These are phyloP conservation scores for Yamadazyma oceani DNA, from an alignment of 1,139 yeast species.

Conservation along the genomic window DNA sequence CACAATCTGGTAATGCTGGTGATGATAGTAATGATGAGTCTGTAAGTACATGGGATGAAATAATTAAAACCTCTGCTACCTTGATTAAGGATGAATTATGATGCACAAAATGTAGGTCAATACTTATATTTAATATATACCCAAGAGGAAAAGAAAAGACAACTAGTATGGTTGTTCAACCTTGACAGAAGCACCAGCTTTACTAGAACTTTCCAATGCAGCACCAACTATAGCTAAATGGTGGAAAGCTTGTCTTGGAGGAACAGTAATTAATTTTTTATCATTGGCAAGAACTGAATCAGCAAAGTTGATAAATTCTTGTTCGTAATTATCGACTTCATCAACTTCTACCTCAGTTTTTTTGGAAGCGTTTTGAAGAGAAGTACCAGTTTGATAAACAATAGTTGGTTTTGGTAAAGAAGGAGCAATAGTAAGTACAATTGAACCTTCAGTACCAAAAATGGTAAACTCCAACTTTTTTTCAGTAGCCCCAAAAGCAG, in stretches of 20 bases:
- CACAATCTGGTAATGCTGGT: constrained; percentile 11
- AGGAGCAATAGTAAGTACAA: constrained; percentile 63
- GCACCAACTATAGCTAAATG: constrained; percentile 90
- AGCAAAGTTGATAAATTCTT: constrained; percentile 73
- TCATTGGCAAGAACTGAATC: constrained; percentile 67
- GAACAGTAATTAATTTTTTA: constrained; percentile 54
- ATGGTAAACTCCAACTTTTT: constrained; percentile 66
- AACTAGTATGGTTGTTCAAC: constrained; percentile 32
- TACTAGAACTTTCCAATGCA: constrained; percentile 66
- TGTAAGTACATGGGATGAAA: constrained; percentile 14
- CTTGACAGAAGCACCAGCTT: constrained; percentile 56
- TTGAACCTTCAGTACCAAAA: constrained; percentile 76
- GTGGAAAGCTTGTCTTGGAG: constrained; percentile 81
- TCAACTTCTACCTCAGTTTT: constrained; percentile 53
- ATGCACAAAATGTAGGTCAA: no score
- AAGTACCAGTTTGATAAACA: constrained; percentile 48
- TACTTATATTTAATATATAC: background rate
- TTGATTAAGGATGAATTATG: constrained; percentile 13
- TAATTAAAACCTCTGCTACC: constrained; percentile 2
- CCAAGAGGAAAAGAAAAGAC: background rate
- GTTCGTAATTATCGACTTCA: constrained; percentile 51
- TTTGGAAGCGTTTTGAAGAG: constrained; percentile 42
- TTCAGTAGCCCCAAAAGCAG: constrained; percentile 84
- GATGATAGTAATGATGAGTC: constrained; percentile 10
- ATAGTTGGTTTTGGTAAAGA: constrained; percentile 46